Conservation (phyloP, 192 early-diverging fungal genomes). For the Linderina pennispora region DNA sequence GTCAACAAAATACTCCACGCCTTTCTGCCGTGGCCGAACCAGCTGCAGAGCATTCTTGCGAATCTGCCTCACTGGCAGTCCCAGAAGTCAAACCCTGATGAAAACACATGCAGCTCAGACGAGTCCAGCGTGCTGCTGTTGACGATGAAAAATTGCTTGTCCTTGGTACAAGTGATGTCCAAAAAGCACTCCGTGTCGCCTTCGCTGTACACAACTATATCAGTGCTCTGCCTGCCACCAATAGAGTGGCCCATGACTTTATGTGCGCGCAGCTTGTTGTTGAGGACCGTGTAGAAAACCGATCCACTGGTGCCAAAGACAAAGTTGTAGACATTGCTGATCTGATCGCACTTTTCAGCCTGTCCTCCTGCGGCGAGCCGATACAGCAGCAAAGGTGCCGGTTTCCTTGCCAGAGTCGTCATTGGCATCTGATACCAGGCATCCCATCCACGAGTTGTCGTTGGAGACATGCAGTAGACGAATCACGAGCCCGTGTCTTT, state of each 20-base stretch:
- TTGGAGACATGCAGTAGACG: constrained; percentile 36
- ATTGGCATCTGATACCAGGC: constrained; percentile 9
- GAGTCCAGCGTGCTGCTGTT: constrained; percentile 67
- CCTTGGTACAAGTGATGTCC: constrained; percentile 70
- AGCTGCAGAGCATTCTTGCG: constrained; percentile 20
- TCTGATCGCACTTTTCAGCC: constrained; percentile 8
- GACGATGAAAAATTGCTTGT: constrained; percentile 59
- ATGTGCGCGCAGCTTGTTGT: constrained; percentile 61
- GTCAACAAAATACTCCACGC: constrained; percentile 71
- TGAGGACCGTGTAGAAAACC: constrained; percentile 64
- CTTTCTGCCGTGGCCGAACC: constrained; percentile 50
- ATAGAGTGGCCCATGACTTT: constrained; percentile 40
- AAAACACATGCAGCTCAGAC: constrained; percentile 58
- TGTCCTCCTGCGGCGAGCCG: constrained; percentile 4
- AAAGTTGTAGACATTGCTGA: constrained; percentile 56
- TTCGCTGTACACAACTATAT: constrained; percentile 54
- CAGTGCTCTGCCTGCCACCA: constrained; percentile 8
- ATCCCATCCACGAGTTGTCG: constrained; percentile 23
- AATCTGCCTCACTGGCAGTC: too few relatives aligned
- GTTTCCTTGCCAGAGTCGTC: constrained; percentile 15
- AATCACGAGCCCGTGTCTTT: constrained; percentile 9
- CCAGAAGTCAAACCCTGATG: constrained; percentile 19
- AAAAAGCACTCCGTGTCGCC: constrained; percentile 61
- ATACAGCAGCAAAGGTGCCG: constrained; percentile 21
- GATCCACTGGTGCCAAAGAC: constrained; percentile 52